phyloP scores from a whole-genome alignment of 768 basidiomycete genomes.

The Russula vinacea region DNA sequence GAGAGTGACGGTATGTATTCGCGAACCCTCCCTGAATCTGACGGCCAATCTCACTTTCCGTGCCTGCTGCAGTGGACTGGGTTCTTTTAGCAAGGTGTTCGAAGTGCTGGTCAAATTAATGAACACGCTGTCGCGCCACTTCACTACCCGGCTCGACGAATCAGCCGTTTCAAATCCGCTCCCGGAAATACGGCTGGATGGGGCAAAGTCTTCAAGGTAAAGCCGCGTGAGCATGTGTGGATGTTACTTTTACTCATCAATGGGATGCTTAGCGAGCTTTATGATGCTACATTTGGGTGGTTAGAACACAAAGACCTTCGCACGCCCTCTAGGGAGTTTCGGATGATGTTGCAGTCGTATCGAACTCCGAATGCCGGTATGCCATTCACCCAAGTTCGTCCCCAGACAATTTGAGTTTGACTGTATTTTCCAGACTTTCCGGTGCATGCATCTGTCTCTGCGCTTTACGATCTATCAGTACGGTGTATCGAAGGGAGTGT shows the following conservation, averaged over 20 bases:
- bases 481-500: constrained; percentile 20
- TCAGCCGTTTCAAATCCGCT: constrained; percentile 26
- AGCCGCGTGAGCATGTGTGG: not conserved
- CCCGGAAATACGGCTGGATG: constrained; percentile 23
- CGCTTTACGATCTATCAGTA: constrained; percentile 25
- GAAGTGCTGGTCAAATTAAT: constrained; percentile 43
- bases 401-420: not conserved
- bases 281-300: constrained; percentile 24
- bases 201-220: constrained; percentile 21
- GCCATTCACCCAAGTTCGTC: not conserved
- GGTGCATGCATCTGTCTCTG: constrained; percentile 18
- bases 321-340: constrained; percentile 17
- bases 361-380: constrained; percentile 21
- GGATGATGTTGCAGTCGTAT: constrained; percentile 20
- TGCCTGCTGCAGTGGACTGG: constrained; percentile 51
- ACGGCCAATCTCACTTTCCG: not conserved
- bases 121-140: constrained; percentile 38
- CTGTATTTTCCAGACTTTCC: constrained; percentile 22
- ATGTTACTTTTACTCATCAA: not conserved
- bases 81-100: constrained; percentile 47
- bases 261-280: constrained; percentile 13
- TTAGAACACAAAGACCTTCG: constrained; percentile 25
- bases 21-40: not conserved
- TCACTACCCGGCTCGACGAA: constrained; percentile 36
- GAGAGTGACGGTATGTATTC: constrained; percentile 48